Evolutionary conservation across 1,284 basidiomycete species (phyloP).

Genomic region (Exobasidium cylindrosporum): DNA sequence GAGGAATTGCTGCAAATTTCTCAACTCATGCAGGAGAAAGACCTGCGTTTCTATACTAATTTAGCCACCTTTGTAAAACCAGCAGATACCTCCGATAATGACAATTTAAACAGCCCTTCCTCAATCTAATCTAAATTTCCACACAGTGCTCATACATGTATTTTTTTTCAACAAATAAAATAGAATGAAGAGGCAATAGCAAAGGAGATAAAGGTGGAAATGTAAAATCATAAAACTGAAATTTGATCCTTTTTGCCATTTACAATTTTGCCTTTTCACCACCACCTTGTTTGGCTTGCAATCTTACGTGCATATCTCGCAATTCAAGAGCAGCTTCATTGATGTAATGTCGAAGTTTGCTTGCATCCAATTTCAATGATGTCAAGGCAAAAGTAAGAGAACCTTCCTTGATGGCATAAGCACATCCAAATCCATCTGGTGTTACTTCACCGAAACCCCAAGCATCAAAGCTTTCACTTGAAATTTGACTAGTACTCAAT

Average conservation of each 20-base stretch:
- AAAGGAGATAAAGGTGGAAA: too few species aligned
- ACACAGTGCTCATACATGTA: too few species aligned
- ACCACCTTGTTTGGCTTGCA: slow-evolving; percentile 17
- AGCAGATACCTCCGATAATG: too few species aligned
- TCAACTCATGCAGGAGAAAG: neutral
- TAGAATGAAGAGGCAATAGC: too few species aligned
- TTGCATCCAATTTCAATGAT: slow-evolving; percentile 68
- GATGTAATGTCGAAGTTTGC: slow-evolving; percentile 56
- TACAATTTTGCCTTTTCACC: slow-evolving; percentile 10
- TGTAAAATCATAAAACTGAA: neutral
- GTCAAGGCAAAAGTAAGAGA: slow-evolving; percentile 92
- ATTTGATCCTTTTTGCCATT: neutral
- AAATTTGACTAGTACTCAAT: slow-evolving; percentile 84
- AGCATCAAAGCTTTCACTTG: slow-evolving; percentile 77
- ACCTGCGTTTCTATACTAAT: slow-evolving; percentile 2
- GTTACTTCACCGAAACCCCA: slow-evolving; percentile 95
- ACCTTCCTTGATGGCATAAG: slow-evolving; percentile 84
- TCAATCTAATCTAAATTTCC: too few species aligned
- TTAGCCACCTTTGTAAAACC: neutral
- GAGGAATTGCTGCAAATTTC: neutral
- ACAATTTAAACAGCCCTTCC: too few species aligned
- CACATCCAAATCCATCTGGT: slow-evolving; percentile 88
- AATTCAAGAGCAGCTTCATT: slow-evolving; percentile 55
- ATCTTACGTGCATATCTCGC: slow-evolving; percentile 46
- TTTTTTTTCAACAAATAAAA: too few species aligned